Conservation (phyloP, 352 stramenopile species). For the Phytophthora tubulina region DNA sequence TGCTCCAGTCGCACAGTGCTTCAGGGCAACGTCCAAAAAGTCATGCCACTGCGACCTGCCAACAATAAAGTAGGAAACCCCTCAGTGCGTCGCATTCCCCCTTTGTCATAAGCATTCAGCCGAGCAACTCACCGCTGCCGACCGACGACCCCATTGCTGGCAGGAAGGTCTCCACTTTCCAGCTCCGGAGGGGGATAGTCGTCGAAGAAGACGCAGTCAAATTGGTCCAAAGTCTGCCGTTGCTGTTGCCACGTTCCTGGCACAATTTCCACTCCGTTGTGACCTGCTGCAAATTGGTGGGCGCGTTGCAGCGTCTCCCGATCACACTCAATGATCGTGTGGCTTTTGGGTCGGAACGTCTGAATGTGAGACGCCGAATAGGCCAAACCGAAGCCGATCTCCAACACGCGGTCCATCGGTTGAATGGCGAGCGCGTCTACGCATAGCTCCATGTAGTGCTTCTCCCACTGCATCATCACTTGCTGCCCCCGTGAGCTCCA, state of each 20-base stretch:
- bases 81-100: neutral
- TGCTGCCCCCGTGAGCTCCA: conserved; percentile 80
- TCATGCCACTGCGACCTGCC: conserved; percentile 74
- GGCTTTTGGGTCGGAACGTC: conserved; percentile 51
- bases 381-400: conserved; percentile 89
- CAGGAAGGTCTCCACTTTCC: neutral
- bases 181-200: conserved; percentile 81
- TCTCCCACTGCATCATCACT: conserved; percentile 93
- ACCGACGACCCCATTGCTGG: neutral
- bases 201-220: conserved; percentile 88
- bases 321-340: conserved; percentile 89
- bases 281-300: conserved; percentile 52
- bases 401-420: conserved; percentile 65
- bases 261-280: conserved; percentile 55
- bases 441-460: conserved; percentile 80
- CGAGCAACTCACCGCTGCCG: conserved; percentile 19
- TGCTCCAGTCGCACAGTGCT: conserved; percentile 56
- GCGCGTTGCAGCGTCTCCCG: conserved; percentile 56
- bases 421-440: conserved; percentile 70
- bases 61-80: conserved; percentile 13
- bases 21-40: conserved; percentile 67
- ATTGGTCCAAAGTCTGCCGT: conserved; percentile 60
- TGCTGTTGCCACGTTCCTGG: conserved; percentile 76
- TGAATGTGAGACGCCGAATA: conserved; percentile 86
- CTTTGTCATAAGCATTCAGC: neutral